phyloP scores from a whole-genome alignment of 2,329 filamentous ascomycete genomes.

The Alternaria infectoria region DNA sequence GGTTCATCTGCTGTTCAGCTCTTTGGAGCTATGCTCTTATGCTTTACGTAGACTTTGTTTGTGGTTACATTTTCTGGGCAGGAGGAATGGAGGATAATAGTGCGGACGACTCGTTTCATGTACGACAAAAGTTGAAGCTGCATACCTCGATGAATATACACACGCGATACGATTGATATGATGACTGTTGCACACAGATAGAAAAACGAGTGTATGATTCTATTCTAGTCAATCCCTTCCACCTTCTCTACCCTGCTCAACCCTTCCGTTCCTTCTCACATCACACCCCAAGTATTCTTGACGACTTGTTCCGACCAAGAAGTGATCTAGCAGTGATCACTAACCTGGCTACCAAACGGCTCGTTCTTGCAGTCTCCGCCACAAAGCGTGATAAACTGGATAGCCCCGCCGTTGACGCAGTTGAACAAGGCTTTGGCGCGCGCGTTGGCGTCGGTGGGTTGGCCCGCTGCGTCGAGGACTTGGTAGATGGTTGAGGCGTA shows the following conservation, averaged over 20 bases:
- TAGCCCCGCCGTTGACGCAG: background rate
- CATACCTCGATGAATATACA: background rate
- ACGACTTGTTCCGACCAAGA: no score
- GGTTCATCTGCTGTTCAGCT: background rate
- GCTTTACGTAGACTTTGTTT: background rate
- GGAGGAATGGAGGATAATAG: background rate
- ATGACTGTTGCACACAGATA: background rate
- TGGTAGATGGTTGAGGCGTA: background rate
- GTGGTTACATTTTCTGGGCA: background rate
- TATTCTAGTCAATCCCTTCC: background rate
- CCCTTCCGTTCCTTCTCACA: no score
- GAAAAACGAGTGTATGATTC: background rate
- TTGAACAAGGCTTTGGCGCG: background rate
- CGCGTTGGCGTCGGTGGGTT: background rate
- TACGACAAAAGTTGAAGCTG: background rate
- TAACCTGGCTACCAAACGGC: constrained; percentile 1
- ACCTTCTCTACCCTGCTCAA: background rate
- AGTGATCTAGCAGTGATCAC: constrained; percentile 1
- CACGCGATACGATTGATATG: background rate
- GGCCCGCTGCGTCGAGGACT: background rate
- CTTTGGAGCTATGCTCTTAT: background rate
- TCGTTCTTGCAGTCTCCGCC: background rate
- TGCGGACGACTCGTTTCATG: background rate
- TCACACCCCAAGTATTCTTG: no score
- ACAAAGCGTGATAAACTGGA: background rate